Evolutionary conservation across 495 filamentous ascomycete species (phyloP).

Genomic region (Tuber microsphaerosporum): DNA sequence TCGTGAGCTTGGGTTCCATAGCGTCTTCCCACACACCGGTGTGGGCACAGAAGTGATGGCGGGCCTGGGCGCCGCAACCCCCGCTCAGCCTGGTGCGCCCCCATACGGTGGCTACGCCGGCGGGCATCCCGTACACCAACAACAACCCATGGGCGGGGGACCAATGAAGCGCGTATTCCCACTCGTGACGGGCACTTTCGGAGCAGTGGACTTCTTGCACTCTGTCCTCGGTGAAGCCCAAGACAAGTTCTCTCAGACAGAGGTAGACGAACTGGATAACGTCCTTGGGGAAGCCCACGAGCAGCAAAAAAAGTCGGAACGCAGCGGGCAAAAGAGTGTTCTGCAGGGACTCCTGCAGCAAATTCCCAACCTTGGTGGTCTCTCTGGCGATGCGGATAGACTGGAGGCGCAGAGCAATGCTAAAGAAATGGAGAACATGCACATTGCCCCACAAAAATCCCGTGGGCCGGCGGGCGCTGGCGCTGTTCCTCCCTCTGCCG

Average conservation of each 20-base stretch:
- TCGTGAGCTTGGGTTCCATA: constrained; percentile 71
- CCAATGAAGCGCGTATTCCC: constrained; percentile 62
- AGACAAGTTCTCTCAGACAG: constrained; percentile 91
- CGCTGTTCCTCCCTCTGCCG: constrained; percentile 12
- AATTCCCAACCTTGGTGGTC: constrained; percentile 67
- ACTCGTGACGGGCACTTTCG: constrained; percentile 74
- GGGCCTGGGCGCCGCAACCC: constrained; percentile 6
- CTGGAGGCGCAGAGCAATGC: constrained; percentile 69
- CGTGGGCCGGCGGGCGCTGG: constrained; percentile 10
- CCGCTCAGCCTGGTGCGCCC: constrained; percentile 4
- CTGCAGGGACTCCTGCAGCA: constrained; percentile 67
- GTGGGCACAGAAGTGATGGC: constrained; percentile 55
- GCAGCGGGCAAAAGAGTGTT: constrained; percentile 44
- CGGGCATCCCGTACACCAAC: not conserved
- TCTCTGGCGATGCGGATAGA: constrained; percentile 67
- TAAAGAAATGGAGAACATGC: constrained; percentile 60
- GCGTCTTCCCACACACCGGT: constrained; percentile 85
- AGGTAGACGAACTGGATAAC: constrained; percentile 80
- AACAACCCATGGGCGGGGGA: not conserved
- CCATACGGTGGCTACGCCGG: constrained; percentile 19
- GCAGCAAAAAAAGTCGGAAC: constrained; percentile 49
- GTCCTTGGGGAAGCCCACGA: constrained; percentile 59
- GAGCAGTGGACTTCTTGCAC: constrained; percentile 92
- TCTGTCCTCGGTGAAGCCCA: constrained; percentile 93
- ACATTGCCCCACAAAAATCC: constrained; percentile 19